Base-by-base conservation (phyloP, 257 asterid species). In the Capsicum chinense region DNA sequence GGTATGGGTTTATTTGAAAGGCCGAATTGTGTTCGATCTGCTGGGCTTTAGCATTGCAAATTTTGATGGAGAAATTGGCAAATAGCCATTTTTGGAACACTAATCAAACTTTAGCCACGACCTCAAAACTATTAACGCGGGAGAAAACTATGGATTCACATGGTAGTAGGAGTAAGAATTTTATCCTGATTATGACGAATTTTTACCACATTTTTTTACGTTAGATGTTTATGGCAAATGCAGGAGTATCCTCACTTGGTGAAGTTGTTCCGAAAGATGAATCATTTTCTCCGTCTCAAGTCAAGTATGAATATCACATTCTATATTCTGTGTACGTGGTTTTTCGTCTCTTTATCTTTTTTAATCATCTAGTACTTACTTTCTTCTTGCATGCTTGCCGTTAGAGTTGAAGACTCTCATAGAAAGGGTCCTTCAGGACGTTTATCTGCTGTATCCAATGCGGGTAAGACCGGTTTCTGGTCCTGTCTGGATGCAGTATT, bases 351-450 rank as follows among this genome's bases (percentile, higher is more conserved):
- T 11, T 78, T 48, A 50, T 85, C 64, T 85, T 83, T 79, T 48
- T 57, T 78, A 87, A 56, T 84, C 83, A 86, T 87, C 87, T 87
- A 78, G 88, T 26, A 83, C 78, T 80, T 33, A 81, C 67, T 79
- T 62, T 47, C 58, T 83, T 39, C 67, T 81, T 67, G 39, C 79
- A 64, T 84, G n/a, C 42, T 60, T 79, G 42, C 83, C 73, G 59
- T 59, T 88, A 95, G 98, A 91, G 86, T 91, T 86, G 98, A 95
- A 88, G 97, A 93, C 86, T 85, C 94, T 21, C 90, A 86, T 87
- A 92, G 89, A 88, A 89, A 85, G 86, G 93, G 97, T 76, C 92
- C 94, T 79, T 89, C 91, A 19, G 90, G 93, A 57, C 94, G 94
- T 83, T 90, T 91, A 81, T 91, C 91, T 83, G 89, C 93, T 80